These are phyloP conservation scores for Kickxella alabastrina DNA, from an alignment of 192 early-diverging fungal species.

Conservation along the genomic window DNA sequence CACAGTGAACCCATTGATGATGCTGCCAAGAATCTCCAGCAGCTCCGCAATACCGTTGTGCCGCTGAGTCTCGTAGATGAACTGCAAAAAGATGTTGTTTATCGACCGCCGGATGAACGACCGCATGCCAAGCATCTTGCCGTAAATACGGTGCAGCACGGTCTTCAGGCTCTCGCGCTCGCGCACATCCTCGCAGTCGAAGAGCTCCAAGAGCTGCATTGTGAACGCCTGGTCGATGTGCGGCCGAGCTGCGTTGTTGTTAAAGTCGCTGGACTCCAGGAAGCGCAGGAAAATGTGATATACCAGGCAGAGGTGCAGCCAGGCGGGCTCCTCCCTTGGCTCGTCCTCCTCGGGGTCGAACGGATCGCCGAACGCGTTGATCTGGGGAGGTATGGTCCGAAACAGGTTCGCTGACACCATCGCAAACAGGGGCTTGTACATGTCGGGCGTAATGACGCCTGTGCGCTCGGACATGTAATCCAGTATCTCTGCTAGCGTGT, in stretches of 20 bases:
- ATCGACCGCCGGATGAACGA: conserved; percentile 97
- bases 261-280: conserved; percentile 97
- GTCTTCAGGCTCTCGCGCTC: conserved; percentile 99
- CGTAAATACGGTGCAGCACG: conserved; percentile 95
- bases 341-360: conserved; percentile 99
- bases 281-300: conserved; percentile 99
- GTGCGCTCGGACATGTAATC: conserved; percentile 90
- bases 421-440: conserved; percentile 88
- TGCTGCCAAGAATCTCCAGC: conserved; percentile 98
- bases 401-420: conserved; percentile 98
- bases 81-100: conserved; percentile 98
- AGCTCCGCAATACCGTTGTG: conserved; percentile 99
- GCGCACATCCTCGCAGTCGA: conserved; percentile 97
- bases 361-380: conserved; percentile 90
- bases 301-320: conserved; percentile 97
- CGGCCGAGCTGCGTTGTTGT: conserved; percentile 92
- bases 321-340: conserved; percentile 91
- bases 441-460: conserved; percentile 80
- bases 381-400: conserved; percentile 92
- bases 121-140: conserved; percentile 95
- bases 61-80: conserved; percentile 93
- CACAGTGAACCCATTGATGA: conserved; percentile 99
- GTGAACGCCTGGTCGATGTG: conserved; percentile 93
- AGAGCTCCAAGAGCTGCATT: conserved; percentile 88
- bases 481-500: conserved; percentile 84